Conservation (phyloP, 805 yeast species). For the Spathaspora arborariae region DNA sequence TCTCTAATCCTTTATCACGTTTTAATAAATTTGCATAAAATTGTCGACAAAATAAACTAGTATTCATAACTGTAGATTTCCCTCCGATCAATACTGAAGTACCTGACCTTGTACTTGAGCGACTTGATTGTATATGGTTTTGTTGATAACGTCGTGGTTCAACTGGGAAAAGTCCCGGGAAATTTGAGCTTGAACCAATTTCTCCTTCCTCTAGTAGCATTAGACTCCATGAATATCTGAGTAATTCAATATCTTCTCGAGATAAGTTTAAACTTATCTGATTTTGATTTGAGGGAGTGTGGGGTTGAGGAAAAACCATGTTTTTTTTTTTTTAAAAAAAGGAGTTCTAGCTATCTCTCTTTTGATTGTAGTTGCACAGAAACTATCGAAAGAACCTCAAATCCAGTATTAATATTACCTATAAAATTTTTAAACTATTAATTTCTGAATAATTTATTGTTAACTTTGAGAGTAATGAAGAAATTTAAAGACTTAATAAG, state of each 20-base stretch:
- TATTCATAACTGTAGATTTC: slow-evolving; percentile 22
- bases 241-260: slow-evolving; percentile 39
- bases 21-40: slow-evolving; percentile 66
- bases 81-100: slow-evolving; percentile 4
- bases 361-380: too few relatives aligned
- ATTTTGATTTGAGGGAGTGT: slow-evolving; percentile 15
- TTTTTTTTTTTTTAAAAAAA: too few relatives aligned
- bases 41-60: slow-evolving; percentile 69
- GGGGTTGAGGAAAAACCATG: too few relatives aligned
- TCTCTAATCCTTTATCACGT: slow-evolving; percentile 58
- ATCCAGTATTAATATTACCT: too few relatives aligned
- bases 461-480: too few relatives aligned
- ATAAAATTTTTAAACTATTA: too few relatives aligned
- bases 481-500: too few relatives aligned
- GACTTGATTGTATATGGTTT: slow-evolving; percentile 4
- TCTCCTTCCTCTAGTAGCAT: slow-evolving; percentile 34
- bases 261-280: slow-evolving; percentile 19
- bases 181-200: too few relatives aligned
- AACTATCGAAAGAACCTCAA: too few relatives aligned
- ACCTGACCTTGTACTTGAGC: slow-evolving; percentile 3
- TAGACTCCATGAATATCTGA: slow-evolving; percentile 46
- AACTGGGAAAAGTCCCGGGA: slow-evolving; percentile 10
- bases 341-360: too few relatives aligned
- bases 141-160: too few relatives aligned
- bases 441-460: too few relatives aligned